Evolutionary conservation across 345 rosid species (phyloP).

Genomic region (Odontarrhena argentea): DNA sequence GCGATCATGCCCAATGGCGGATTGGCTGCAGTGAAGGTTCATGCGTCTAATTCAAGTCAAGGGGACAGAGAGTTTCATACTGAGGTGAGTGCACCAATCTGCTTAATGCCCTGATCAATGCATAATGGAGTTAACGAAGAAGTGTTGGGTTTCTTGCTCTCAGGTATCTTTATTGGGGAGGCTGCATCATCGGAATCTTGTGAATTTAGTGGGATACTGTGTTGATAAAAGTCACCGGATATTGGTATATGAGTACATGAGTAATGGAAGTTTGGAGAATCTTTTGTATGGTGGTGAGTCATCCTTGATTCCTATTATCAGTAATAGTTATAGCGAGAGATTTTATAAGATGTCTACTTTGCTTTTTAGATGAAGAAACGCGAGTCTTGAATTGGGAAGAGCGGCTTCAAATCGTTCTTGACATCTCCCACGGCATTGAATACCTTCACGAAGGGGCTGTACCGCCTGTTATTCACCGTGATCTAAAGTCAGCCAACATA

Average conservation of each 20-base stretch:
- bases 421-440: slow-evolving; percentile 90
- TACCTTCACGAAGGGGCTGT: slow-evolving; percentile 98
- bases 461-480: slow-evolving; percentile 94
- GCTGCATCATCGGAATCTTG: slow-evolving; percentile 94
- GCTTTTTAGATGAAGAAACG: slow-evolving; percentile 51
- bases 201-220: slow-evolving; percentile 89
- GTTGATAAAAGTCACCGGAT: slow-evolving; percentile 79
- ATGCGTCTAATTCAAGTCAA: slow-evolving; percentile 85
- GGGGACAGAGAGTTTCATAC: slow-evolving; percentile 95
- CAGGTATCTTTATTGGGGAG: slow-evolving; percentile 89
- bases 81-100: slow-evolving; percentile 55
- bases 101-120: neutral
- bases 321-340: neutral
- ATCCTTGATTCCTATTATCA: neutral
- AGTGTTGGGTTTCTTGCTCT: slow-evolving; percentile 31
- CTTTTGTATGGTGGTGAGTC: slow-evolving; percentile 69
- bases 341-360: slow-evolving; percentile 10
- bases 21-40: slow-evolving; percentile 83
- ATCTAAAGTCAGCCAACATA: slow-evolving; percentile 93
- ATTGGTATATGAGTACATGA: slow-evolving; percentile 94
- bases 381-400: slow-evolving; percentile 73
- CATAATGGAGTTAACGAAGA: slow-evolving; percentile 12
- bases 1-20: slow-evolving; percentile 70
- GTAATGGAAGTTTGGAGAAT: slow-evolving; percentile 89
- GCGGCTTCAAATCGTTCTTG: slow-evolving; percentile 80